These are phyloP conservation scores for Physocladia obscura DNA, from an alignment of 192 early-diverging fungal genomes.

Conservation along the genomic window DNA sequence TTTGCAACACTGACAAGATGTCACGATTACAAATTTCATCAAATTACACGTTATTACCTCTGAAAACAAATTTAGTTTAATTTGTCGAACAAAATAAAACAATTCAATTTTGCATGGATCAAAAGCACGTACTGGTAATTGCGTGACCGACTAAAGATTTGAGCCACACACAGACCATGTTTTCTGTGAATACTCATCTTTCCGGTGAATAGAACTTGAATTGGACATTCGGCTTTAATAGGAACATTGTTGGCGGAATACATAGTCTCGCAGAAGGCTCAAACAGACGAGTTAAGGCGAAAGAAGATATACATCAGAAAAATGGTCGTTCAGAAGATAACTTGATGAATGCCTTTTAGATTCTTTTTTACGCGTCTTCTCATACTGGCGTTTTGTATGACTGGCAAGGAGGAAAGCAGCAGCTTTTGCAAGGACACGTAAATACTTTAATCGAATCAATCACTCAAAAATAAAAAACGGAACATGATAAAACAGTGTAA, in stretches of 20 bases:
- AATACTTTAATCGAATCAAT: too few relatives aligned
- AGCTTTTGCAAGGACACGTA: constrained; percentile 60
- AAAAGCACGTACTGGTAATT: constrained; percentile 11
- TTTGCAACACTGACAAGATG: too few relatives aligned
- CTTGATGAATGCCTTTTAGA: constrained; percentile 19
- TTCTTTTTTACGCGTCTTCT: constrained; percentile 53
- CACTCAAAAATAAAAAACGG: background rate
- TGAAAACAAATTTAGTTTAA: too few relatives aligned
- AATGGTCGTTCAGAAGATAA: background rate
- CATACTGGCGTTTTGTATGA: constrained; percentile 58
- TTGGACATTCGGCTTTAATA: constrained; percentile 54
- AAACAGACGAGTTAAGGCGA: background rate
- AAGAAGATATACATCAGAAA: background rate
- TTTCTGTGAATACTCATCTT: background rate
- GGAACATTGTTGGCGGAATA: constrained; percentile 31
- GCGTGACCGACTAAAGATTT: background rate
- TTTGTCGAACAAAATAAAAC: background rate
- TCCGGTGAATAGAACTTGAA: constrained; percentile 29
- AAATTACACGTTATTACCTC: too few relatives aligned
- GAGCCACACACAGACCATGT: background rate
- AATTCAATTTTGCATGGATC: background rate
- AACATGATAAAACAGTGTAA: constrained; percentile 38
- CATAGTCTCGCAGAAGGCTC: constrained; percentile 34
- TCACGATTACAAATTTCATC: too few relatives aligned
- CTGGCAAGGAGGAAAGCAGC: constrained; percentile 41